Percentiles rank a stretch among this genome's conserved stretches.
Evolutionary conservation across 106 monocot species (phyloP).

Genomic region (Posidonia australis): DNA sequence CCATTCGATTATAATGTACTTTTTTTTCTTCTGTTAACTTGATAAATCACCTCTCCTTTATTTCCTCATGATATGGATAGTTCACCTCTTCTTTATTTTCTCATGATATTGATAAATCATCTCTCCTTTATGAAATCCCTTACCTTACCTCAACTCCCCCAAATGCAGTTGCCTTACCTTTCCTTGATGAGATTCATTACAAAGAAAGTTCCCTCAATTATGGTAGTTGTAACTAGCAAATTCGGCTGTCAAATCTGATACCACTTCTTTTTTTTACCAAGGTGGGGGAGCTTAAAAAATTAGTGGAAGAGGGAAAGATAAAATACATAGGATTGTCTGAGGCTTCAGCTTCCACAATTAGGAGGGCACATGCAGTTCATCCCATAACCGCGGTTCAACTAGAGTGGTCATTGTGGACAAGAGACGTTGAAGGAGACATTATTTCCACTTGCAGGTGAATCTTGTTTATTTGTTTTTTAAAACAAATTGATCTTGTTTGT

Average conservation of each 20-base stretch:
- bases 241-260: background rate
- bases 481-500: no score
- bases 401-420: constrained; percentile 67
- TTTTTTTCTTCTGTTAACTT: no score
- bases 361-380: constrained; percentile 22
- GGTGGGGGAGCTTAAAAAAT: constrained; percentile 27
- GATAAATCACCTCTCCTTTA: no score
- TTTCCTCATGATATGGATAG: no score
- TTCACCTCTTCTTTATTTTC: no score
- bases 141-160: no score
- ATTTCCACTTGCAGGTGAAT: constrained; percentile 68
- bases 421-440: constrained; percentile 57
- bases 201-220: no score
- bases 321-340: constrained; percentile 27
- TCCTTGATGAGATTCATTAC: no score
- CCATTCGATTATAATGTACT: no score
- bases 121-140: no score
- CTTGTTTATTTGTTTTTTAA: background rate
- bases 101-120: no score
- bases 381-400: constrained; percentile 24
- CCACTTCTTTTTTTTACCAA: constrained; percentile 3
- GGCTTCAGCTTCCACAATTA: constrained; percentile 18
- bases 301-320: constrained; percentile 29
- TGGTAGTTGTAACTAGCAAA: background rate
- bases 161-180: no score